Conservation (phyloP, 2,329 filamentous ascomycete species). For the Sclerotinia spermophila region DNA sequence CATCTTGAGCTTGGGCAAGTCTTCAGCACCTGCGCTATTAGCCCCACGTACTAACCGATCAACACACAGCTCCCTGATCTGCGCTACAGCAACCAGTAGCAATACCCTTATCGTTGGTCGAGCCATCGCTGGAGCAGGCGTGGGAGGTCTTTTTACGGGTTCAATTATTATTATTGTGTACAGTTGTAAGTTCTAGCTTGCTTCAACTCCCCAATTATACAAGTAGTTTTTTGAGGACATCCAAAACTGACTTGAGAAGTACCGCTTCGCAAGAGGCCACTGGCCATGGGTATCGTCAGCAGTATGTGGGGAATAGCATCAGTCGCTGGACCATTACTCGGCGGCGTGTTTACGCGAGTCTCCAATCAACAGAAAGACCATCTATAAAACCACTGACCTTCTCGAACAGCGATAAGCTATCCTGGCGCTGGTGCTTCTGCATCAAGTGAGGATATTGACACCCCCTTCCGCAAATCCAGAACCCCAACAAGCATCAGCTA, state of each 20-base stretch:
- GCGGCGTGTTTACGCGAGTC: conserved; percentile 31
- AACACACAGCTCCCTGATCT: conserved; percentile 26
- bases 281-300: conserved; percentile 35
- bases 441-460: conserved; percentile 24
- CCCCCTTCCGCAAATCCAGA: neutral
- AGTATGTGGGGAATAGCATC: conserved; percentile 33
- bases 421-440: conserved; percentile 36
- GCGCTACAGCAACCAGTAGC: conserved; percentile 32
- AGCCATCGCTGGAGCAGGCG: conserved; percentile 35
- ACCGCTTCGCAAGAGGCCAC: conserved; percentile 31
- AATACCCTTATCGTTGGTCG: conserved; percentile 35
- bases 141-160: conserved; percentile 40
- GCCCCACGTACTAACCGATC: neutral
- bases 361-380: neutral
- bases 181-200: neutral
- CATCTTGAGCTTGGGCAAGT: conserved; percentile 33
- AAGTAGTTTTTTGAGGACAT: neutral
- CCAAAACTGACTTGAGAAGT: conserved; percentile 27
- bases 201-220: conserved; percentile 10
- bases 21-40: neutral
- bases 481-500: neutral
- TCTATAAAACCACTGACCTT: conserved; percentile 13
- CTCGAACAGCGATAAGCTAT: conserved; percentile 25
- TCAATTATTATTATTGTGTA: conserved; percentile 34
- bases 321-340: conserved; percentile 36